These are phyloP conservation scores for Trypanosoma conorhini DNA, from an alignment of 208 protist species.

Conservation along the genomic window DNA sequence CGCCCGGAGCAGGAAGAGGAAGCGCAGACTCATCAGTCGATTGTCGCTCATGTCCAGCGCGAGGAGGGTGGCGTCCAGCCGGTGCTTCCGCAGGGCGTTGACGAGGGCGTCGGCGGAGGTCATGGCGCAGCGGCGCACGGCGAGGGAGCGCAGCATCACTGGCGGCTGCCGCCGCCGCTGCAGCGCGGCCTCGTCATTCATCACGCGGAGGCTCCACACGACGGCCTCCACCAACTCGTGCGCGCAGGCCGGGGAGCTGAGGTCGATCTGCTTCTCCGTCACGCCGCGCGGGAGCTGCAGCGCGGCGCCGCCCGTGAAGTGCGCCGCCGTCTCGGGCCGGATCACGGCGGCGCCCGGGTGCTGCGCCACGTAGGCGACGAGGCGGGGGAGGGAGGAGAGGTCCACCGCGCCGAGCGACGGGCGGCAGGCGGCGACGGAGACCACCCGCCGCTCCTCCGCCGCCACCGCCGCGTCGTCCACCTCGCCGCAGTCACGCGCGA, in stretches of 20 bases:
- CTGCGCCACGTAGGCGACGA: conserved; percentile 55
- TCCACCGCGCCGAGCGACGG: conserved; percentile 65
- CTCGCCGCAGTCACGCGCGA: conserved; percentile 9
- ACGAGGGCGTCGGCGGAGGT: conserved; percentile 65
- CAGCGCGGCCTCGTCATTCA: conserved; percentile 18
- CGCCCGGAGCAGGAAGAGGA: conserved; percentile 68
- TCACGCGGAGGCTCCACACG: conserved; percentile 53
- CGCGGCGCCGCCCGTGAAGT: conserved; percentile 35
- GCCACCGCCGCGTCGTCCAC: conserved; percentile 38
- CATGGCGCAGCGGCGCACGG: conserved; percentile 50
- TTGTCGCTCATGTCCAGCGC: conserved; percentile 83
- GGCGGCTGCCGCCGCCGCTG: neutral
- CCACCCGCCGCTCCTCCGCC: conserved; percentile 38
- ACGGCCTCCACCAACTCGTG: conserved; percentile 69
- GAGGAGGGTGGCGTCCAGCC: conserved; percentile 46
- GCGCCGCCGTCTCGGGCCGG: conserved; percentile 37
- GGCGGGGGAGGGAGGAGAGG: conserved; percentile 55
- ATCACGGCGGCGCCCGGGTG: conserved; percentile 34
- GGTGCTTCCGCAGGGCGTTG: conserved; percentile 58
- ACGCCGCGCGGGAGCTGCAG: conserved; percentile 22
- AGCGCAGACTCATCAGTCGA: conserved; percentile 73
- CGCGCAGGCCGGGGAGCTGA: conserved; percentile 47
- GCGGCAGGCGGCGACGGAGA: conserved; percentile 36
- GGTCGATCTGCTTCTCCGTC: conserved; percentile 77
- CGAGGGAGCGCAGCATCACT: conserved; percentile 50